Percentiles rank a stretch among this genome's conserved stretches.
Evolutionary conservation across 1,139 yeast genomes (phyloP).

Genomic region (Zygosaccharomyces pseudobailii): DNA sequence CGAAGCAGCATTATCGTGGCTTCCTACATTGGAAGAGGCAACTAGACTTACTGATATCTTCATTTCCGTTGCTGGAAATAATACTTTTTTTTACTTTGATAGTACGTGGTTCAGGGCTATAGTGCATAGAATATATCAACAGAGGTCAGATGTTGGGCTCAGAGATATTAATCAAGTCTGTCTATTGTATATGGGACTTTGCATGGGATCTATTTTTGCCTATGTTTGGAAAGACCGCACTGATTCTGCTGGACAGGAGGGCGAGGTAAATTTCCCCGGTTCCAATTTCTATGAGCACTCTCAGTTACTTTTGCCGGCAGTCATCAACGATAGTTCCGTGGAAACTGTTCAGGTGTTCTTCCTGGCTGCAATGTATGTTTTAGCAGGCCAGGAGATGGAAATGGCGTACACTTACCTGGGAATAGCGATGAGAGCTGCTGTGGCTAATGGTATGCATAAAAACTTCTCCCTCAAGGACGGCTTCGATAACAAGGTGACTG

Average conservation of each 20-base stretch:
- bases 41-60: constrained; percentile 7
- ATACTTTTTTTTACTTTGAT: constrained; percentile 8
- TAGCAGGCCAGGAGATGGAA: constrained; percentile 10
- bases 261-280: constrained; percentile 2
- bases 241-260: background rate
- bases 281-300: too few relatives aligned
- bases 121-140: constrained; percentile 1
- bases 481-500: constrained; percentile 5
- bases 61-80: constrained; percentile 9
- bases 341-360: constrained; percentile 9
- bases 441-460: constrained; percentile 11
- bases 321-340: constrained; percentile 9
- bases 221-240: constrained; percentile 7
- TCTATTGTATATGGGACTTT: constrained; percentile 9
- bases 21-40: constrained; percentile 6
- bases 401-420: constrained; percentile 9
- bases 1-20: constrained; percentile 3
- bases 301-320: too few relatives aligned
- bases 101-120: constrained; percentile 2
- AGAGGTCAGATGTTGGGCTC: constrained; percentile 3
- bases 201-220: constrained; percentile 9
- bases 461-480: background rate
- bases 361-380: constrained; percentile 8
- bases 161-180: constrained; percentile 6
- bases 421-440: constrained; percentile 9